Conservation (phyloP, 2,329 filamentous ascomycete genomes). For the Fusarium kyushuense region DNA sequence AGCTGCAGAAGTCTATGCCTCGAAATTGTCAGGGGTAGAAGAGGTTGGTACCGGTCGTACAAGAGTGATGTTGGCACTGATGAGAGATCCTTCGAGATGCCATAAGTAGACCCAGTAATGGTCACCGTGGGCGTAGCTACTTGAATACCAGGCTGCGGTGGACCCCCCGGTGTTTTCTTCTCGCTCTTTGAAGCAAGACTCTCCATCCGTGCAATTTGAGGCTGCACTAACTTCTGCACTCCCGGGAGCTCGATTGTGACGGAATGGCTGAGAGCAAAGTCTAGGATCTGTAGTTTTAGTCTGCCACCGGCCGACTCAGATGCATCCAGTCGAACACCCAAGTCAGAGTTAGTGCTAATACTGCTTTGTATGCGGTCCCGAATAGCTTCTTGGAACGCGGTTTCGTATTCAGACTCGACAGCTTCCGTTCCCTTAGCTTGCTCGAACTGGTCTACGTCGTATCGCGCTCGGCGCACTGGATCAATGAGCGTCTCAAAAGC, state of each 20-base stretch:
- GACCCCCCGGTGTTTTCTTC: conserved; percentile 16
- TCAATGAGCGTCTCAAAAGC: conserved; percentile 64
- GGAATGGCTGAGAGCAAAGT: conserved; percentile 57
- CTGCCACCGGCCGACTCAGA: conserved; percentile 25
- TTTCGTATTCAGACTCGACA: conserved; percentile 32
- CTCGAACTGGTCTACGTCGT: conserved; percentile 53
- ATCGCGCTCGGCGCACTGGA: conserved; percentile 56
- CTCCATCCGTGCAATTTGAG: conserved; percentile 43
- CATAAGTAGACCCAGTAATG: conserved; percentile 57
- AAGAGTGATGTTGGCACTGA: conserved; percentile 51
- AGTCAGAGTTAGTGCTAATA: conserved; percentile 52
- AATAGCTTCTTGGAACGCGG: conserved; percentile 40
- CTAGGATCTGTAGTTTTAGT: conserved; percentile 49
- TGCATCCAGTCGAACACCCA: conserved; percentile 55
- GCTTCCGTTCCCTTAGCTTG: conserved; percentile 39
- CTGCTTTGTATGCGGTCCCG: conserved; percentile 39
- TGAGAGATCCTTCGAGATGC: conserved; percentile 49
- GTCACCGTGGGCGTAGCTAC: conserved; percentile 52
- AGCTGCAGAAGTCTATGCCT: conserved; percentile 54
- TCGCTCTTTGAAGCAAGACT: conserved; percentile 34
- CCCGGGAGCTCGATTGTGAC: conserved; percentile 52
- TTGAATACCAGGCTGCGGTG: conserved; percentile 34
- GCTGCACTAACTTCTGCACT: conserved; percentile 48
- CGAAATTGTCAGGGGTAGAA: conserved; percentile 52
- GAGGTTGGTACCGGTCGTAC: conserved; percentile 56